Percentiles rank a stretch among this genome's conserved stretches.
phyloP scores from a whole-genome alignment of 2,329 filamentous ascomycete genomes.

The Alternaria brassicae region DNA sequence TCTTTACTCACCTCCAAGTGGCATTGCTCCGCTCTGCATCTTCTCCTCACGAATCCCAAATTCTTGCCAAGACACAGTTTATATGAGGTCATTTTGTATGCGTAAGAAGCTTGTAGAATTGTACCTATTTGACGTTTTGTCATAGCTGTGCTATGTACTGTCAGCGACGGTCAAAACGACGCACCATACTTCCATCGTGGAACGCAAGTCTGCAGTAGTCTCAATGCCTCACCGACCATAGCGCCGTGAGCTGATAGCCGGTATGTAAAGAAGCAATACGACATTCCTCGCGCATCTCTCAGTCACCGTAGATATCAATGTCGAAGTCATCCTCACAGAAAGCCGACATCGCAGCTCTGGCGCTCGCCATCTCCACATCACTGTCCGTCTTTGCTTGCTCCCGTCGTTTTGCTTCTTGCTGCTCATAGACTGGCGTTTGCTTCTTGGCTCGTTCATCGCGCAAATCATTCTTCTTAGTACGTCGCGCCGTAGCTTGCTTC shows the following conservation, averaged over 20 bases:
- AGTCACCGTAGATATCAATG: slow-evolving; percentile 1
- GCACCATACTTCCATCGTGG: not conserved
- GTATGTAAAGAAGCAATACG: not conserved
- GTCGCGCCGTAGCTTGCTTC: not conserved
- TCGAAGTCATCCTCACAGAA: not conserved
- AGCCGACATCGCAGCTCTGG: not conserved
- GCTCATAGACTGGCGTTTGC: not conserved
- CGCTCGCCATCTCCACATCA: not conserved
- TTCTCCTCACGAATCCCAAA: not conserved
- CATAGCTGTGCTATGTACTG: not conserved
- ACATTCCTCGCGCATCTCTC: not conserved
- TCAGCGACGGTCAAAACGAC: not conserved
- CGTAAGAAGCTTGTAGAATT: not conserved
- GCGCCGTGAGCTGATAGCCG: not conserved
- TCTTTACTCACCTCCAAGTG: not conserved
- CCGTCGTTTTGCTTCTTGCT: not conserved
- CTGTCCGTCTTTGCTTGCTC: not conserved
- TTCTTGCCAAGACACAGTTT: not conserved
- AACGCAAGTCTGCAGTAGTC: not conserved
- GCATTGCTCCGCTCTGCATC: not conserved
- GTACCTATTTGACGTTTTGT: not conserved
- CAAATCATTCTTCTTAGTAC: not conserved
- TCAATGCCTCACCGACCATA: not conserved
- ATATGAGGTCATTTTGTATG: not conserved
- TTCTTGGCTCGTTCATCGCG: not conserved